A percentile compares a stretch with the other conserved stretches of the same genome.
Conservation (phyloP, 2,329 filamentous ascomycete species). For the Xylariaceae sp. region DNA sequence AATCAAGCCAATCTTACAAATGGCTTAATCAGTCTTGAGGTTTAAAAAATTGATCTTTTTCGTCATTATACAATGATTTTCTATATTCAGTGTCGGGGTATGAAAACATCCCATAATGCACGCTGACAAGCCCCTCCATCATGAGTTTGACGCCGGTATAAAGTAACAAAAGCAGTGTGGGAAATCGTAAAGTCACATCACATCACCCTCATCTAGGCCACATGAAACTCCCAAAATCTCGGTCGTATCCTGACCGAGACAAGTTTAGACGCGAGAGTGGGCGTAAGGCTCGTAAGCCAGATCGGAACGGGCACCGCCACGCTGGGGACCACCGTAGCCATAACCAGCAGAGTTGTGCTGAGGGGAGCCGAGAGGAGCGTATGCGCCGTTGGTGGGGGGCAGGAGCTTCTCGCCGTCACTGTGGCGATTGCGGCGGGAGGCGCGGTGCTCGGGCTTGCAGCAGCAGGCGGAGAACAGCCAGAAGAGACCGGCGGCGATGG, state of each 20-base stretch:
- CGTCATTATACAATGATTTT: no score
- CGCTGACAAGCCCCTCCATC: no score
- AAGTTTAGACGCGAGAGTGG: constrained; percentile 45
- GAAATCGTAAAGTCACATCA: no score
- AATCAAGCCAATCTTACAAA: no score
- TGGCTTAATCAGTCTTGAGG: no score
- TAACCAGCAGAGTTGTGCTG: constrained; percentile 31
- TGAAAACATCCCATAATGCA: no score
- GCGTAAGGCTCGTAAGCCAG: constrained; percentile 63
- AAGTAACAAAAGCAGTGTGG: no score
- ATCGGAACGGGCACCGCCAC: constrained; percentile 43
- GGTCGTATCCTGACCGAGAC: neutral
- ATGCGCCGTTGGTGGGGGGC: constrained; percentile 32
- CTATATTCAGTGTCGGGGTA: no score
- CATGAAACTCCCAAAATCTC: constrained; percentile 7
- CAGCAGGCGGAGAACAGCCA: constrained; percentile 92
- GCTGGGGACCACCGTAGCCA: constrained; percentile 38
- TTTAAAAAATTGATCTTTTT: no score
- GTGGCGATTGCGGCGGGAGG: constrained; percentile 25
- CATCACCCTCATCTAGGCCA: constrained; percentile 10
- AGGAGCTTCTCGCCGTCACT: constrained; percentile 50
- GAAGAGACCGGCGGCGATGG: constrained; percentile 73
- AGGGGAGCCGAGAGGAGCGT: constrained; percentile 43
- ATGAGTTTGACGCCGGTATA: no score
- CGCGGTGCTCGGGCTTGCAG: constrained; percentile 62